Base-by-base conservation (phyloP, 1,139 yeast species). In the Candida mesenterica region DNA sequence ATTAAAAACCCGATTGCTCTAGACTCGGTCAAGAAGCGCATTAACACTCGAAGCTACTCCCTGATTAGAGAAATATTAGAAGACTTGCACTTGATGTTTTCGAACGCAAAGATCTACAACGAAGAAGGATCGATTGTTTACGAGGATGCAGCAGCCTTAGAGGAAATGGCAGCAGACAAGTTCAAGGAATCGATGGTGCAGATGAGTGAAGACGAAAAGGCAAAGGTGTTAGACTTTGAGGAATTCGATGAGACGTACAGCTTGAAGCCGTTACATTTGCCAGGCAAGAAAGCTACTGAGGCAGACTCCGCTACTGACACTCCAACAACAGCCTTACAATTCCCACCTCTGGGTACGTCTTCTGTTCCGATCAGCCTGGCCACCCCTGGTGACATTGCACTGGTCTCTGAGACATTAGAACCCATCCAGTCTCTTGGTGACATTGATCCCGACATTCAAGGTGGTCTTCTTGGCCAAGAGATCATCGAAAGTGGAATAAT, bases 111-210 rank as follows among this genome's bases (percentile, higher is more conserved):
- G 54, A 73, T 77, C 9, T 89, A 84, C 57, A 89, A 89, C 53
- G 89, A 86, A 53, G 95, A 86, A 52, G 89, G 85, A 0, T 84
- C 95, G 15, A 78, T 82, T 64, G 83, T 89, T 18, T 84, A 79
- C 52, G 65, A 67, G 22, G 95, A 87, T 57, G 92, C 96, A n/a
- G 62, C 72, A 26, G 69, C 64, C 15, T 62, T 90, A 47, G 92
- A 87, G 54, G 59, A 65, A 9, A 56, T 77, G 38, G 77, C 70
- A 1, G 45, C 54, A 30, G 56, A 55, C 10, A 59, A 58, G 40
- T 64, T 61, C 43, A 51, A 49, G 31, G 70, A 65, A 31, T n/a
- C n/a, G n/a, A 43, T 62, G 31, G 45, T 52, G 7, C 37, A 45
- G 4, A 38, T 51, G 8, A 40, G 48, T 6, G 52, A 46, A 22